Conservation (phyloP, 2,329 filamentous ascomycete genomes). For the Cyphellophora attinorum region DNA sequence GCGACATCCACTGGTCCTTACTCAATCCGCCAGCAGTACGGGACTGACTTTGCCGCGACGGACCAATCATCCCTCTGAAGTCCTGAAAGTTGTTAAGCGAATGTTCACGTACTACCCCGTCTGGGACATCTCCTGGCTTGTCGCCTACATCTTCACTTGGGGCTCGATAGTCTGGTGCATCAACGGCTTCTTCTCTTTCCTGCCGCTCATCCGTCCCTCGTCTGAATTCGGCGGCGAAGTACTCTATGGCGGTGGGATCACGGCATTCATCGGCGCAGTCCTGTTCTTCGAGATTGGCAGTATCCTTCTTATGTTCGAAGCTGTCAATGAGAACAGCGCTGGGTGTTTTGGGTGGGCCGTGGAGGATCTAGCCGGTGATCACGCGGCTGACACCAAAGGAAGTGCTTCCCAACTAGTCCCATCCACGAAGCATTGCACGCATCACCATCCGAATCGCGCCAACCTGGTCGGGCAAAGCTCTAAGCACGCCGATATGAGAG, state of each 20-base stretch:
- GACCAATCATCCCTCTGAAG: conserved; percentile 14
- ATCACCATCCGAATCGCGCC: conserved; percentile 19
- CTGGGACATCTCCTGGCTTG: conserved; percentile 49
- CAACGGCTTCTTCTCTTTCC: conserved; percentile 49
- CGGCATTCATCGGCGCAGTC: conserved; percentile 57
- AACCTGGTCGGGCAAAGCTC: conserved; percentile 25
- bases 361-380: conserved; percentile 30
- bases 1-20: conserved; percentile 31
- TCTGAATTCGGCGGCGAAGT: conserved; percentile 34
- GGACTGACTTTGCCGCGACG: too few species aligned
- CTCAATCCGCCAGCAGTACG: too few species aligned
- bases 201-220: conserved; percentile 46
- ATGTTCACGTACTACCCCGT: conserved; percentile 44
- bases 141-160: conserved; percentile 44
- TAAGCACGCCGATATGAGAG: neutral
- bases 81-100: conserved; percentile 28
- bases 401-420: too few species aligned
- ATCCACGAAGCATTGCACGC: too few species aligned
- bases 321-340: conserved; percentile 55
- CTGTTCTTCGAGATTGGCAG: conserved; percentile 58
- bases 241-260: conserved; percentile 48
- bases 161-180: conserved; percentile 47
- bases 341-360: conserved; percentile 63
- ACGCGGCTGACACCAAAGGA: conserved; percentile 11
- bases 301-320: conserved; percentile 55